These are phyloP conservation scores for Neurospora sp. DNA, from an alignment of 495 filamentous ascomycete genomes.

Conservation along the genomic window DNA sequence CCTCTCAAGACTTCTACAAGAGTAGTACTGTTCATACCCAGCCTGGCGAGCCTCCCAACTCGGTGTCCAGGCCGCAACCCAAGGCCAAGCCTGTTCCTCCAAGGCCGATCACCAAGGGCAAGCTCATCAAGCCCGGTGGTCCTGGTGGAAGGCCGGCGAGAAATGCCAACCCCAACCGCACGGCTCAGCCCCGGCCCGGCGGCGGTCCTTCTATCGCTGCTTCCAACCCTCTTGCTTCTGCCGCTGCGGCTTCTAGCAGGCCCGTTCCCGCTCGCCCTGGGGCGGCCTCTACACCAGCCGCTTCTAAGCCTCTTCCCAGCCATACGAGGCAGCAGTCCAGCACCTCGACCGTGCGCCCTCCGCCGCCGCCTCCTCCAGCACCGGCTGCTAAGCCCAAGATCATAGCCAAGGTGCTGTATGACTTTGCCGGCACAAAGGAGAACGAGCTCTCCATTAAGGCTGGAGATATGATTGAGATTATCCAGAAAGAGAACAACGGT, in stretches of 20 bases:
- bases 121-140: constrained; percentile 81
- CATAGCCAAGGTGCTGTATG: constrained; percentile 81
- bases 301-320: constrained; percentile 24
- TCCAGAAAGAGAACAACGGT: constrained; percentile 89
- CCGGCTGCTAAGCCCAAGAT: constrained; percentile 54
- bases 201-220: constrained; percentile 7
- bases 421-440: constrained; percentile 67
- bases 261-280: constrained; percentile 38
- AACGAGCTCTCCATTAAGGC: constrained; percentile 71
- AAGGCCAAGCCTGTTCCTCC: constrained; percentile 74
- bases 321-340: constrained; percentile 38
- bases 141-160: constrained; percentile 74
- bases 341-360: constrained; percentile 45
- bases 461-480: constrained; percentile 73
- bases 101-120: constrained; percentile 82
- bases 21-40: constrained; percentile 81
- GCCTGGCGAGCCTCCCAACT: constrained; percentile 73
- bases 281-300: constrained; percentile 21
- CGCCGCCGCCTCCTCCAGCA: constrained; percentile 63
- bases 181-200: constrained; percentile 35
- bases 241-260: constrained; percentile 33
- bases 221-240: constrained; percentile 1
- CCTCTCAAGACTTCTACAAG: constrained; percentile 83
- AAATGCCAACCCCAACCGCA: constrained; percentile 38
- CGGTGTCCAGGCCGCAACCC: constrained; percentile 74